Percentiles rank a stretch among this genome's conserved stretches.
Conservation (phyloP, 192 early-diverging fungal species). For the Spizellomyces punctatus region DNA sequence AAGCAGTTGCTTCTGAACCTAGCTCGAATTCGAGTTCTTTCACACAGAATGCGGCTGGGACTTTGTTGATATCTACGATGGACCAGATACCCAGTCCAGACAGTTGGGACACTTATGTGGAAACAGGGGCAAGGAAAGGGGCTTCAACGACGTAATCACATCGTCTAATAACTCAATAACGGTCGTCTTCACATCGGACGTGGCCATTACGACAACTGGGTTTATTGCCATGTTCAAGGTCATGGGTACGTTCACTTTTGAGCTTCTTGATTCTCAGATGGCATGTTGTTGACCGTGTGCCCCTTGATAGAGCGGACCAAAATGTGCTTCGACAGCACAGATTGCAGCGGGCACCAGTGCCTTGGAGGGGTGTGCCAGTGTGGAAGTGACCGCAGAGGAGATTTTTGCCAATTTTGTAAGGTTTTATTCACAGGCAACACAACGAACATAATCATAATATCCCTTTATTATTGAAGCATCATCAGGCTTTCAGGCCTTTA, state of each 20-base stretch:
- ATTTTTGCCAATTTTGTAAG: constrained; percentile 36
- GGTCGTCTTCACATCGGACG: constrained; percentile 32
- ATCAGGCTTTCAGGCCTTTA: constrained; percentile 7
- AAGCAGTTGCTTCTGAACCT: no score
- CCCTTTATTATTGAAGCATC: constrained; percentile 7
- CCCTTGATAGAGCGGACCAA: no score
- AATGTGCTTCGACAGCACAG: background rate
- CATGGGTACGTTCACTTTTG: constrained; percentile 18
- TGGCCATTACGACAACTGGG: constrained; percentile 21
- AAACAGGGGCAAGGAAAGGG: constrained; percentile 5
- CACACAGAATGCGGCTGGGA: constrained; percentile 38
- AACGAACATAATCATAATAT: background rate
- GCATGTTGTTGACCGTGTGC: no score
- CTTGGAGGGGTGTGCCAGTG: constrained; percentile 27
- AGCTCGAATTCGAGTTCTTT: constrained; percentile 20
- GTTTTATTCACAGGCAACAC: background rate
- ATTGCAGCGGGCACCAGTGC: constrained; percentile 32
- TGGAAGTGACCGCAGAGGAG: constrained; percentile 20
- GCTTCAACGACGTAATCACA: constrained; percentile 18
- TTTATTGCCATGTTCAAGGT: constrained; percentile 35
- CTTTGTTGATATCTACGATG: constrained; percentile 27
- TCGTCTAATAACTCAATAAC: constrained; percentile 28
- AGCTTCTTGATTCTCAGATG: no score
- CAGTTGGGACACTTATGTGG: constrained; percentile 33
- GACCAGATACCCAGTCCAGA: background rate